Conservation (phyloP, 306 rosid genomes). For the Prunus campanulata region DNA sequence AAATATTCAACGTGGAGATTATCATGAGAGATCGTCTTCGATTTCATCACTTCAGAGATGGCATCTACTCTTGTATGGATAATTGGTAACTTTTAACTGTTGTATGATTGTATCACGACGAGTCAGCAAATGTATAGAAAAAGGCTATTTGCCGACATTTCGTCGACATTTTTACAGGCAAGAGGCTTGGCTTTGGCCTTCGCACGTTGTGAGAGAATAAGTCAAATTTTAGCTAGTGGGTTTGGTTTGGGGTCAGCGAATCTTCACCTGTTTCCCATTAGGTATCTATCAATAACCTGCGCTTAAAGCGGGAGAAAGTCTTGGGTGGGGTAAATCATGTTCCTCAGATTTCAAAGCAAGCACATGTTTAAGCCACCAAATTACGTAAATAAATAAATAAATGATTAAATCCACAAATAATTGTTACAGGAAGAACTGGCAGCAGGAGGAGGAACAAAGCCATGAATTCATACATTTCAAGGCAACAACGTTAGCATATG, state of each 20-base stretch:
- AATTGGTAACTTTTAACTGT: conserved; percentile 43
- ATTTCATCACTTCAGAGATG: conserved; percentile 67
- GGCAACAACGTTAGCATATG: background rate
- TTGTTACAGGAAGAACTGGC: background rate
- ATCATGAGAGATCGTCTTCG: conserved; percentile 67
- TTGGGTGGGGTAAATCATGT: background rate
- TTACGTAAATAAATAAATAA: background rate
- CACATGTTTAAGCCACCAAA: background rate
- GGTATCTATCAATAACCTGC: background rate
- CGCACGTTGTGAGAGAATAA: background rate
- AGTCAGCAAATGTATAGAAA: background rate
- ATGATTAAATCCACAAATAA: background rate
- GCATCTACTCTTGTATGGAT: conserved; percentile 70
- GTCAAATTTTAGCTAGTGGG: background rate
- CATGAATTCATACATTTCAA: background rate
- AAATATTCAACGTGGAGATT: conserved; percentile 55
- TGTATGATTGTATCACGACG: background rate
- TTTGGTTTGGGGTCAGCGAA: background rate
- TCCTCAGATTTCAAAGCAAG: background rate
- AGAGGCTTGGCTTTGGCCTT: background rate
- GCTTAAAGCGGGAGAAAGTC: background rate
- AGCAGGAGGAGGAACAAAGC: background rate
- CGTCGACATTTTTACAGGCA: background rate
- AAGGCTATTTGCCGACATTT: background rate
- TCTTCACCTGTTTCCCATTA: background rate